Evolutionary conservation across 176 grass and related monocot species (phyloP), one percentile per base, ranked within the genome.

Genomic region (Oryza australiensis): DNA sequence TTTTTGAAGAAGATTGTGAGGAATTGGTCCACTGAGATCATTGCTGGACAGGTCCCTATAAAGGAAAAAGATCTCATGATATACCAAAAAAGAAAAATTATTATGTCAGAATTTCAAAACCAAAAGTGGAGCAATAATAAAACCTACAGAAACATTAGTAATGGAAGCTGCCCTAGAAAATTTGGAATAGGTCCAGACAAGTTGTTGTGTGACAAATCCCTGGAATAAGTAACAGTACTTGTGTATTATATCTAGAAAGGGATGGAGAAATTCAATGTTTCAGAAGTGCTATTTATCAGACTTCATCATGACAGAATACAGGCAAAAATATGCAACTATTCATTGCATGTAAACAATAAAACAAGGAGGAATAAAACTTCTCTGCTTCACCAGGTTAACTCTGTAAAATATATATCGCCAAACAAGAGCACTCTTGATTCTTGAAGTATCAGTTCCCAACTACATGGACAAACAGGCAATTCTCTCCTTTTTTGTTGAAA

Each of bases 201-300:
- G 49, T 88, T 90, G 70, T 95, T 95, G 69, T 88, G 59, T 74
- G 87, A 90, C 26, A 95, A 88, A 88, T 95, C 82, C 45, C 87
- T 95, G 85, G 63, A 78, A 90, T 43, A 60, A 24, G 37, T 87
- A 45, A 73, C 34, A 82, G 6, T 27, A 66, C 12, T 29, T 59
- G 45, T 59, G 30, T 6, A 72, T 7, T 81, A 59, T 28, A 70
- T 55, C 20, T 53, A 51, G 42, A 15, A 68, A 68, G 4, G 64
- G 68, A 26, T 51, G 7, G 28, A 42, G 77, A 38, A 38, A 38
- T 38, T 38, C 35, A 38, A 38, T 38, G 35, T 38, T 38, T 38
- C 35, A 38, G 35, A 38, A 38, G 7, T 38, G 35, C 7, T 26
- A 24, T 73, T 65, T 66, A 55, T 53, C 29, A 65, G 55, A 38